Conservation (phyloP, 2,329 filamentous ascomycete species). For the Pseudocercospora musae region DNA sequence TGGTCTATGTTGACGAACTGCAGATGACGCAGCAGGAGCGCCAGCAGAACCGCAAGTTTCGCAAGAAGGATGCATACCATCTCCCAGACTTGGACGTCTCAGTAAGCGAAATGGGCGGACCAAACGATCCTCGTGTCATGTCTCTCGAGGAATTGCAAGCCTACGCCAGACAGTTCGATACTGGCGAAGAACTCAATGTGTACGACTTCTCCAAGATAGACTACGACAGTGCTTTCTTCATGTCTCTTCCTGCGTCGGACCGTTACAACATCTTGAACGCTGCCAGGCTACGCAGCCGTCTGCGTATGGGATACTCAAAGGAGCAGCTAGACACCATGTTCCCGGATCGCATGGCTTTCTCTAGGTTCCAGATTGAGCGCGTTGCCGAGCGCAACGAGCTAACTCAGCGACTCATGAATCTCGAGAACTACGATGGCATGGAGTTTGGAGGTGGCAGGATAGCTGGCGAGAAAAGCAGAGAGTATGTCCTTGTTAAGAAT, state of each 20-base stretch:
- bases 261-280: conserved; percentile 98
- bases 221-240: conserved; percentile 93
- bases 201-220: conserved; percentile 99
- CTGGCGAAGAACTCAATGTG: conserved; percentile 77
- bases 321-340: conserved; percentile 97
- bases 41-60: conserved; percentile 70
- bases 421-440: conserved; percentile 76
- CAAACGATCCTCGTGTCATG: conserved; percentile 95
- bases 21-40: conserved; percentile 77
- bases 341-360: conserved; percentile 95
- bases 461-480: conserved; percentile 80
- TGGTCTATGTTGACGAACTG: conserved; percentile 90
- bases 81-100: conserved; percentile 77
- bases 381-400: conserved; percentile 90
- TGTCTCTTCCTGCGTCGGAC: conserved; percentile 82
- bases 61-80: conserved; percentile 92
- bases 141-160: conserved; percentile 89
- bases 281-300: conserved; percentile 76
- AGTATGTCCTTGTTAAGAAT: conserved; percentile 96
- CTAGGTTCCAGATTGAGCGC: conserved; percentile 90
- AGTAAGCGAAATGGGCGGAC: conserved; percentile 80
- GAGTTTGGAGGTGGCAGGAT: conserved; percentile 67
- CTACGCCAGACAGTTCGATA: conserved; percentile 88
- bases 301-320: conserved; percentile 95
- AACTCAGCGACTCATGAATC: conserved; percentile 89